Base-by-base conservation (phyloP, 768 basidiomycete species). In the Scleroderma citrinum region DNA sequence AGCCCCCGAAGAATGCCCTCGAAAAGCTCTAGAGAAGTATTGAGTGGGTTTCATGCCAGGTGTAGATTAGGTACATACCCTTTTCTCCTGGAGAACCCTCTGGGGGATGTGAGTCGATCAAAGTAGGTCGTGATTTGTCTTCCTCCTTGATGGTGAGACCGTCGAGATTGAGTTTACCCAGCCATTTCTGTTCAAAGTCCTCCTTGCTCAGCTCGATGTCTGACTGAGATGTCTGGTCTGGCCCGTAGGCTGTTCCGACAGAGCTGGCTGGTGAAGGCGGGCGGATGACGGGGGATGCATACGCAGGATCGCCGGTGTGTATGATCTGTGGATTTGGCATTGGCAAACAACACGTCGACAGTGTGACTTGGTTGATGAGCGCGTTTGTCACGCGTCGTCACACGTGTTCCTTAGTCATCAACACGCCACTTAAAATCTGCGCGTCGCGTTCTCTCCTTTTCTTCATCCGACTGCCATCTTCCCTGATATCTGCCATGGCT, bases 231-330 rank as follows among this genome's bases (percentile, higher is more conserved):
- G 76, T 75, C 53, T 75, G 71, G 55, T 76, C 76, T 14, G 62
- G 63, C 7, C 69, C 72, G 29, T 76, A 76, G n/a, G 70, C 65
- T 36, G 75, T 76, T 32, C 71, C 74, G 43, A 76, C 66, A 13
- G 75, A 74, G 44, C 71, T 73, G 7, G 71, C 71, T 26, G 75
- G 76, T 2, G 75, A 76, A 5, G 73, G 69, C 7, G 71, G 67
- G 31, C 75, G 71, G 19, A 76, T 68, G 49, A 76, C 63, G 3
- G 75, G 74, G 1, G 75, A 66, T 29, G 69, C 74, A 50, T 76
- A 76, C 2, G 67, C 68, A 29, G 69, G 69, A 41, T 68, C 67
- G 30, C 63, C 61, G 1, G 58, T 43, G 45, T 69, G 65, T 35
- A 68, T 69, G 1, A 60, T 51, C 20, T 66, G 62, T 14, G 61